phyloP scores from a whole-genome alignment of 768 basidiomycete species.

The Daedaleopsis sinensis region DNA sequence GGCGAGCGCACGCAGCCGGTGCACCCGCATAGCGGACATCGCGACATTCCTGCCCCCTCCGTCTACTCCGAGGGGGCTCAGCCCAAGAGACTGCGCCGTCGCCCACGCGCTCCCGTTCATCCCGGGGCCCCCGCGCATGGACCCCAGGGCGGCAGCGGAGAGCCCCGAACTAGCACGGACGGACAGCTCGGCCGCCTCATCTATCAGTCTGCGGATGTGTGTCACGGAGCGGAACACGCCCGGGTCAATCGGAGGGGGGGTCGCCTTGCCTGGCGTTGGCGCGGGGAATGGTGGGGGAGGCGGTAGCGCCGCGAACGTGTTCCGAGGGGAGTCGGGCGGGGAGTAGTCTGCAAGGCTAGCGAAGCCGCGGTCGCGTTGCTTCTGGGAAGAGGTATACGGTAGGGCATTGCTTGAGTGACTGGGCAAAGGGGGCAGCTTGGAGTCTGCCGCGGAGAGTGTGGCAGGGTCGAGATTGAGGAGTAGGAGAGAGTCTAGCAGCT shows the following conservation, averaged over 20 bases:
- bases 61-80: constrained; percentile 60
- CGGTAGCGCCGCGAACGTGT: constrained; percentile 31
- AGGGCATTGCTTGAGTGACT: constrained; percentile 23
- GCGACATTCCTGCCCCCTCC: constrained; percentile 69
- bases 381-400: constrained; percentile 25
- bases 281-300: constrained; percentile 50
- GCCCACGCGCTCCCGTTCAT: constrained; percentile 59
- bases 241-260: constrained; percentile 87
- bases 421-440: constrained; percentile 42
- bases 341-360: constrained; percentile 43
- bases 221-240: constrained; percentile 82
- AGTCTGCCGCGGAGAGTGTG: constrained; percentile 51
- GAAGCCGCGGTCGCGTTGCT: constrained; percentile 50
- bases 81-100: constrained; percentile 61
- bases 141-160: constrained; percentile 71
- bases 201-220: constrained; percentile 78
- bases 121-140: constrained; percentile 52
- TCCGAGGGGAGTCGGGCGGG: constrained; percentile 36
- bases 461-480: constrained; percentile 77
- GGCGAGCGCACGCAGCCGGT: constrained; percentile 77
- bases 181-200: constrained; percentile 87
- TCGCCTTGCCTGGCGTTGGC: constrained; percentile 64
- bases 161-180: constrained; percentile 87
- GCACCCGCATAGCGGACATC: constrained; percentile 86
- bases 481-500: constrained; percentile 82